A percentile compares a stretch with the other conserved stretches of the same genome.
Conservation (phyloP, 208 protist species). For the Naegleria fowleri region DNA sequence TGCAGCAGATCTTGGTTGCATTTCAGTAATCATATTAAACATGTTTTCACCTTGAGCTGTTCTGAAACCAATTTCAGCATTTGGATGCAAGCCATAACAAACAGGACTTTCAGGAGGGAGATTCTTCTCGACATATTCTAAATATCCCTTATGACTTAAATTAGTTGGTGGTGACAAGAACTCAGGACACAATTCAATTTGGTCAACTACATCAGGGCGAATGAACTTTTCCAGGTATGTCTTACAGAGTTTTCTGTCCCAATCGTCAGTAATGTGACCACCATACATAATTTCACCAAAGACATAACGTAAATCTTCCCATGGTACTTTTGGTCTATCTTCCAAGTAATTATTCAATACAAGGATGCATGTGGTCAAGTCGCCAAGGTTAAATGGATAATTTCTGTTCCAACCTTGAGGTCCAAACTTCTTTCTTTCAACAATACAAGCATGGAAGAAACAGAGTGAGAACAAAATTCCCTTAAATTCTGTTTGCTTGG, state of each 20-base stretch:
- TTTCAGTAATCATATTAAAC: slow-evolving; percentile 90
- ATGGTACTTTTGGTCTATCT: slow-evolving; percentile 88
- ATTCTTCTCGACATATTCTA: slow-evolving; percentile 78
- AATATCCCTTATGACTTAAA: slow-evolving; percentile 83
- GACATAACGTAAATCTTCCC: slow-evolving; percentile 96
- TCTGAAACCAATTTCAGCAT: slow-evolving; percentile 97
- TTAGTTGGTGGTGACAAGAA: slow-evolving; percentile 63
- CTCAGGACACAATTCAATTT: slow-evolving; percentile 83
- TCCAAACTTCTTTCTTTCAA: slow-evolving; percentile 97
- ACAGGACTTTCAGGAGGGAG: slow-evolving; percentile 87
- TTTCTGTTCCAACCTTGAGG: slow-evolving; percentile 91
- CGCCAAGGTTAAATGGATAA: slow-evolving; percentile 95
- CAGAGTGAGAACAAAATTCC: slow-evolving; percentile 95
- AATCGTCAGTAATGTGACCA: slow-evolving; percentile 97
- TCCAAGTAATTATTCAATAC: slow-evolving; percentile 97
- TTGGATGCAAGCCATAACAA: slow-evolving; percentile 96
- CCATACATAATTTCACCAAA: slow-evolving; percentile 99
- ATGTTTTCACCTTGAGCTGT: slow-evolving; percentile 88
- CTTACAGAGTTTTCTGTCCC: slow-evolving; percentile 91
- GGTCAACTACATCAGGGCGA: slow-evolving; percentile 76
- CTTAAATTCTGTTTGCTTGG: slow-evolving; percentile 92
- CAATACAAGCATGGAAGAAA: slow-evolving; percentile 95
- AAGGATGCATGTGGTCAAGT: slow-evolving; percentile 91
- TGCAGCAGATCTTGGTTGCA: slow-evolving; percentile 83
- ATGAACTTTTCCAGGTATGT: slow-evolving; percentile 86